Conservation (phyloP, 1,284 basidiomycete genomes). For the Lentinus polychrous region DNA sequence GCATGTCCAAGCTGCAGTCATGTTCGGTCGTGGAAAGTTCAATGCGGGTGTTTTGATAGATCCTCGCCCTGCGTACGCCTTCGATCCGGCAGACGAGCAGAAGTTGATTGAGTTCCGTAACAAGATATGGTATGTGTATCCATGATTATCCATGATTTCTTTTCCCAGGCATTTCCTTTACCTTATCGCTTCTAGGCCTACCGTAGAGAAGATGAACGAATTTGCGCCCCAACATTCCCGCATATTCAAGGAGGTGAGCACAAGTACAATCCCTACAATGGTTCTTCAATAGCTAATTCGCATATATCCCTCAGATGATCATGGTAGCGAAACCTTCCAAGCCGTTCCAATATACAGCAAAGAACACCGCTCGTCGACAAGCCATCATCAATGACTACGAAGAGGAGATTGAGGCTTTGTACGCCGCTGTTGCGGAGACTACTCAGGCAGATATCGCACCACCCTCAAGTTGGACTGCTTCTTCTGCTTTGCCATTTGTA, state of each 20-base stretch:
- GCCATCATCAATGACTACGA: constrained; percentile 28
- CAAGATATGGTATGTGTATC: constrained; percentile 29
- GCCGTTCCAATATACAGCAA: constrained; percentile 30
- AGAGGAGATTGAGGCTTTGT: constrained; percentile 28
- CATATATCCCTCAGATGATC: constrained; percentile 24
- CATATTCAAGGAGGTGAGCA: constrained; percentile 29
- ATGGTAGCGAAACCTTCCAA: constrained; percentile 25
- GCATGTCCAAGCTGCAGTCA: constrained; percentile 24
- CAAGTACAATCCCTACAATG: background rate
- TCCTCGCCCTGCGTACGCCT: constrained; percentile 21
- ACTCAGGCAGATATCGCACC: constrained; percentile 21
- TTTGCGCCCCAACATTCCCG: constrained; percentile 34
- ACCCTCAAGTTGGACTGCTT: constrained; percentile 23
- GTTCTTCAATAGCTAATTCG: background rate
- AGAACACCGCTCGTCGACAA: constrained; percentile 26
- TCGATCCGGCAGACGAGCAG: constrained; percentile 26
- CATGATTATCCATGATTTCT: background rate
- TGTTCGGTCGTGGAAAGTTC: constrained; percentile 37
- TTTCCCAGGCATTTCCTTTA: background rate
- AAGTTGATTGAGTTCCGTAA: constrained; percentile 26
- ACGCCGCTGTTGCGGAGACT: constrained; percentile 23
- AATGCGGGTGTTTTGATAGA: constrained; percentile 38
- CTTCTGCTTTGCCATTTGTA: constrained; percentile 21
- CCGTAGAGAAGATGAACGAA: constrained; percentile 31
- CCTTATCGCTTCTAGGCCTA: constrained; percentile 22